Evolutionary conservation across 2,329 filamentous ascomycete genomes (phyloP), one percentile per base, ranked within the genome.

Genomic region (Scedosporium aurantiacum): DNA sequence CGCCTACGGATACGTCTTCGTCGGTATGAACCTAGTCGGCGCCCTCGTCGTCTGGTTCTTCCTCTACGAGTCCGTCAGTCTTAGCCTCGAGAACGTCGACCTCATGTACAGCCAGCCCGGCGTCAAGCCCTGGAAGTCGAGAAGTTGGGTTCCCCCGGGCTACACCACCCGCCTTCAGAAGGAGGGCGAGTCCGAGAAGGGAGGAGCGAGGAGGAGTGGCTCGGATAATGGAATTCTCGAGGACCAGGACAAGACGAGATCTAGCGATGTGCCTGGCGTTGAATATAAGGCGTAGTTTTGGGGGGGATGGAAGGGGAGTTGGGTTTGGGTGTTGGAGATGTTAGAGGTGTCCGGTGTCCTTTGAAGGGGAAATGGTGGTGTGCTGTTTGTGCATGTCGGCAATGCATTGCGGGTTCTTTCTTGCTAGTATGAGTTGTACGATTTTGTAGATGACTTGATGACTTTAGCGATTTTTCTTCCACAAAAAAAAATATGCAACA

Each of bases 61-160:
- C 72, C 78, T 89, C 61, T 85, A 82, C 70, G 86, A 90, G 69
- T 84, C 80, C 16, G 80, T 82, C 63, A 81, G 79, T 47, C 79
- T 87, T 8, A 84, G 82, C 12, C 78, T 90, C n/a, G 87, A 90
- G 73, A 84, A 88, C 66, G 83, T 90, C 62, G 86, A 90, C 70
- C 80, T 82, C 60, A 87, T 88, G 84, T 90, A 90, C 70, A 79
- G 85, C 57, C 73, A 84, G 21, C 72, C 66, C 2, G 64, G 76
- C 50, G 77, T 88, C n/a, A 82, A 81, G 70, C 79, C 86, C 2
- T 85, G 83, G 80, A 80, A 78, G 69, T 85, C 82, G 67, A 70
- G 74, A 63, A 74, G 78, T 64, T 88, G 80, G 80, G 71, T 74
- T 41, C 76, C 76, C 14, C 73, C 72, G 0, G 76, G 76, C n/a